Conservation (phyloP, 2,329 filamentous ascomycete genomes). For the Phialophora macrospora region DNA sequence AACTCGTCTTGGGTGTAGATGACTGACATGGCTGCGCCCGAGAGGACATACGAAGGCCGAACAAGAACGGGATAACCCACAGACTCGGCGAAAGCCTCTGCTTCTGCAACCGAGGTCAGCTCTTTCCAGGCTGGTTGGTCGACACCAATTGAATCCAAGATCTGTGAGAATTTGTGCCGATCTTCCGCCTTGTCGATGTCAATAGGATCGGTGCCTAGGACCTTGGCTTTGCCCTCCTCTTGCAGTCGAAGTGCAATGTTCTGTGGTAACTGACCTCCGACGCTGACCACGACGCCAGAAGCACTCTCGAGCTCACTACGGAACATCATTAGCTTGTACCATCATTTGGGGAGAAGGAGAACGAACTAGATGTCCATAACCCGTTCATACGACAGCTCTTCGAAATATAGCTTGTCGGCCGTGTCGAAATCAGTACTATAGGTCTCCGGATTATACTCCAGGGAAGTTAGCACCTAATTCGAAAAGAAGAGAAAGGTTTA, state of each 20-base stretch:
- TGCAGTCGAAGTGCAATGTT: constrained; percentile 96
- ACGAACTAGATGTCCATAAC: constrained; percentile 89
- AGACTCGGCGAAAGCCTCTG: constrained; percentile 80
- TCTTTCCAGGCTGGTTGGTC: constrained; percentile 99
- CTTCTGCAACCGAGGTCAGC: constrained; percentile 83
- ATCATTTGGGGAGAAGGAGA: neutral
- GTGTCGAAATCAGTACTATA: constrained; percentile 83
- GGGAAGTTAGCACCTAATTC: neutral
- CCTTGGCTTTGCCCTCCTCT: constrained; percentile 84
- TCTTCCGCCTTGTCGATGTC: constrained; percentile 99
- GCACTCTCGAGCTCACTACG: constrained; percentile 77
- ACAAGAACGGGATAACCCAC: constrained; percentile 95
- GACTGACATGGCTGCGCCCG: constrained; percentile 97
- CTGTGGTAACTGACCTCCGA: constrained; percentile 94
- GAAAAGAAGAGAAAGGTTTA: neutral
- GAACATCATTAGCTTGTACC: neutral
- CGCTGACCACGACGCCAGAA: constrained; percentile 87
- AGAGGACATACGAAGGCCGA: constrained; percentile 92
- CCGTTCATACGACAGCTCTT: constrained; percentile 93
- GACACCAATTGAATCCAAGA: constrained; percentile 93
- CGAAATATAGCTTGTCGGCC: constrained; percentile 92
- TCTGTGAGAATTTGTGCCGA: constrained; percentile 96
- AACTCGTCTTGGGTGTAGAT: constrained; percentile 87
- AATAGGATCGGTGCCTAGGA: constrained; percentile 88
- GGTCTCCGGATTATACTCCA: constrained; percentile 76